A percentile compares a stretch with the other conserved stretches of the same genome.
These are phyloP conservation scores for Pelargonium myrrhifolium DNA, from an alignment of 441 rosid genomes.

Conservation along the genomic window DNA sequence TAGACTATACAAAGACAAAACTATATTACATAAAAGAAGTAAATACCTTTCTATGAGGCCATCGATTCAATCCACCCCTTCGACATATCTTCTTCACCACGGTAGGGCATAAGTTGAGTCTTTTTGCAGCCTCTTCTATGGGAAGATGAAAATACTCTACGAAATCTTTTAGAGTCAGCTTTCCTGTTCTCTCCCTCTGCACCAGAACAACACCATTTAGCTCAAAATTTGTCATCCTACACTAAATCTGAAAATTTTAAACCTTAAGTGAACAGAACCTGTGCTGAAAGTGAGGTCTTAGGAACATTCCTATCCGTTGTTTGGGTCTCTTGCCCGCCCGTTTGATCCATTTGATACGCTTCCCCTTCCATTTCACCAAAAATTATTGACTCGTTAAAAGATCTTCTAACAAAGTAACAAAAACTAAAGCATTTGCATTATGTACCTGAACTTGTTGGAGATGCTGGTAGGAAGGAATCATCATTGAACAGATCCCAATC, in stretches of 20 bases:
- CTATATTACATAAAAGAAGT: too few relatives aligned
- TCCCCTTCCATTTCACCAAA: not conserved
- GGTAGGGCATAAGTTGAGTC: constrained; percentile 19
- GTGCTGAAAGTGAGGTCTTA: constrained; percentile 35
- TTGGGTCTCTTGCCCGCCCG: constrained; percentile 10
- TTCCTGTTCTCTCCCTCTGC: constrained; percentile 57
- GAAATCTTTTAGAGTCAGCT: constrained; percentile 38
- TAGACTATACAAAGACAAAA: too few relatives aligned
- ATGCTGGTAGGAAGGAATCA: constrained; percentile 14
- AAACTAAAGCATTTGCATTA: too few relatives aligned
- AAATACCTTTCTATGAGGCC: constrained; percentile 27
- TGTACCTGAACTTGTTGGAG: constrained; percentile 20
- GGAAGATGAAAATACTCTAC: constrained; percentile 19
- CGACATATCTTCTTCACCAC: constrained; percentile 24
- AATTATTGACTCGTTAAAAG: too few relatives aligned
- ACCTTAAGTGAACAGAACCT: constrained; percentile 31
- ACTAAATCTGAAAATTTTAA: not conserved
- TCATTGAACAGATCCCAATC: constrained; percentile 17
- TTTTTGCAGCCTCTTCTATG: constrained; percentile 14
- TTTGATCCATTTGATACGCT: constrained; percentile 11
- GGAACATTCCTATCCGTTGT: constrained; percentile 1
- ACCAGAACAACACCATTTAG: constrained; percentile 1
- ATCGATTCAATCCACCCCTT: constrained; percentile 13
- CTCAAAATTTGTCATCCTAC: not conserved
- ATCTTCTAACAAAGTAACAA: too few relatives aligned